phyloP scores from a whole-genome alignment of 2,329 filamentous ascomycete species.

The Pleoardoris graminearum region DNA sequence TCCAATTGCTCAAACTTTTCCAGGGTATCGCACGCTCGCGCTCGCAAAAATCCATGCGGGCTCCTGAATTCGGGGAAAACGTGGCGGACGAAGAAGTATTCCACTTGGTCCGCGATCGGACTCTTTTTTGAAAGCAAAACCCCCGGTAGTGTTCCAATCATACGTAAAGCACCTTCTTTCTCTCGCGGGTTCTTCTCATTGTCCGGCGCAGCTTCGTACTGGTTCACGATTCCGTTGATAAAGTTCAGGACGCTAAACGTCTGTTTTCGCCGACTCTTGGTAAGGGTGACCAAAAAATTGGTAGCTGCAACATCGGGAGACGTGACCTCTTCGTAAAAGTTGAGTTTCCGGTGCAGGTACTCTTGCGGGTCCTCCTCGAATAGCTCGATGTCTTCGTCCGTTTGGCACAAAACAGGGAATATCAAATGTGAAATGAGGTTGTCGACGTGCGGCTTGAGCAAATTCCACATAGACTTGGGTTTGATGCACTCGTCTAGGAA shows the following conservation, averaged over 20 bases:
- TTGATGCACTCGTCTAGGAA: constrained; percentile 98
- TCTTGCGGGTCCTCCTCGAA: constrained; percentile 95
- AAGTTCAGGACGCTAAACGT: constrained; percentile 94
- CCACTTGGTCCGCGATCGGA: constrained; percentile 94
- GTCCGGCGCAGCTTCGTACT: constrained; percentile 82
- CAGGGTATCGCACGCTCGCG: constrained; percentile 92
- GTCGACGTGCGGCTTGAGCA: constrained; percentile 90
- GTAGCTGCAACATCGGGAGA: constrained; percentile 94
- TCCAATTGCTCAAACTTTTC: constrained; percentile 98
- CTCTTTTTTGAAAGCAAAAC: constrained; percentile 98
- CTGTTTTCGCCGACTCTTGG: constrained; percentile 92
- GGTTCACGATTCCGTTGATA: constrained; percentile 91
- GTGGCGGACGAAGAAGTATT: constrained; percentile 97
- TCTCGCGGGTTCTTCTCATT: constrained; percentile 91
- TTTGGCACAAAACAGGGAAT: constrained; percentile 92
- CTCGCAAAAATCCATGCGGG: constrained; percentile 86
- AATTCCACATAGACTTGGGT: constrained; percentile 94
- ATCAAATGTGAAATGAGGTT: constrained; percentile 92
- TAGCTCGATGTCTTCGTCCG: constrained; percentile 87
- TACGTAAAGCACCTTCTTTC: constrained; percentile 93
- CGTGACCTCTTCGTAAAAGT: constrained; percentile 96
- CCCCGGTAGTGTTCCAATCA: constrained; percentile 93
- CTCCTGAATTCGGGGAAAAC: constrained; percentile 98
- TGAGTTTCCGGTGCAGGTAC: constrained; percentile 95
- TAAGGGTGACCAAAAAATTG: constrained; percentile 93